Percentiles rank a stretch among this genome's conserved stretches.
These are phyloP conservation scores for Curvularia sp. DNA, from an alignment of 2,329 filamentous ascomycete species.

Conservation along the genomic window DNA sequence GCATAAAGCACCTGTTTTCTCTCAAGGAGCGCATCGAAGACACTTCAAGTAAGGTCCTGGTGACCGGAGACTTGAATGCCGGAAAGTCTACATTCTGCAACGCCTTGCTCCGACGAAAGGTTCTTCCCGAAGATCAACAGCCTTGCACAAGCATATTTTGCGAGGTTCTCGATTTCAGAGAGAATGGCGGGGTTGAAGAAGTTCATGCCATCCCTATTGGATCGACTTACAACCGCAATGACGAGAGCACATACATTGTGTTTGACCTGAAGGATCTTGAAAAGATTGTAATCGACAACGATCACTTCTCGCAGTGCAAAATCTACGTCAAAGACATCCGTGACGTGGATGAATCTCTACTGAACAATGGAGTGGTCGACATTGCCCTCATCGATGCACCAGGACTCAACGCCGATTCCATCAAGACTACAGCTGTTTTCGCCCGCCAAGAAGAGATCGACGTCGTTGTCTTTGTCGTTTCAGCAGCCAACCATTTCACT, in stretches of 20 bases:
- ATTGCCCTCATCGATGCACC: conserved; percentile 97
- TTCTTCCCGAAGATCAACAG: conserved; percentile 95
- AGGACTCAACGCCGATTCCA: conserved; percentile 91
- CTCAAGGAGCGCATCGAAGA: conserved; percentile 95
- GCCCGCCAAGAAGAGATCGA: conserved; percentile 98
- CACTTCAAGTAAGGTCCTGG: conserved; percentile 93
- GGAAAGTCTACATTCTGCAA: conserved; percentile 99
- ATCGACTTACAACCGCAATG: conserved; percentile 79
- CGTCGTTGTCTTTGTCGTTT: conserved; percentile 97
- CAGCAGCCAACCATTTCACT: conserved; percentile 96
- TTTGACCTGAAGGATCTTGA: conserved; percentile 81
- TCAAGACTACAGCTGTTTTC: conserved; percentile 97
- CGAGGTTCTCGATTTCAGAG: conserved; percentile 89
- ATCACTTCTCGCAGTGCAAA: conserved; percentile 92
- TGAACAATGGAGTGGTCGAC: conserved; percentile 97
- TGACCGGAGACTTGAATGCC: conserved; percentile 95
- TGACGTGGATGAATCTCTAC: conserved; percentile 86
- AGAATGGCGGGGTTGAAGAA: conserved; percentile 91
- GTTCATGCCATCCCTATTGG: conserved; percentile 93
- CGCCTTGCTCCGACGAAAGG: conserved; percentile 88
- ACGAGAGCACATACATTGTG: conserved; percentile 93
- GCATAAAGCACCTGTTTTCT: conserved; percentile 85
- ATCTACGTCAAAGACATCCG: conserved; percentile 93
- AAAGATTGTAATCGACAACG: conserved; percentile 87
- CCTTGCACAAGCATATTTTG: conserved; percentile 99